Conservation (phyloP, 2,329 filamentous ascomycete genomes). For the Paecilomyces fulvus region DNA sequence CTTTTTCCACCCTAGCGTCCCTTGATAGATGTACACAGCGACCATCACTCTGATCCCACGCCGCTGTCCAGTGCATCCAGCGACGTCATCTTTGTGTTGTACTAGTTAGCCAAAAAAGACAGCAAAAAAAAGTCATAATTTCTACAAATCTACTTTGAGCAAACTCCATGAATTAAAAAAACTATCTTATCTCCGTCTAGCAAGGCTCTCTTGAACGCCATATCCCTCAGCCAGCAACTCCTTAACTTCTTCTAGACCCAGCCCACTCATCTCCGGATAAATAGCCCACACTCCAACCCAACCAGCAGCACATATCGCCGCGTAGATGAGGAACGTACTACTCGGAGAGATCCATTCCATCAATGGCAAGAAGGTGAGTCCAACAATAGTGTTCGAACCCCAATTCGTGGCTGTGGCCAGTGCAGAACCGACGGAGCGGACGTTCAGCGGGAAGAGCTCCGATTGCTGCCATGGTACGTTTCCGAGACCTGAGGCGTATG, state of each 20-base stretch:
- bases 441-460: constrained; percentile 68
- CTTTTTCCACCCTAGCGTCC: constrained; percentile 2
- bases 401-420: constrained; percentile 71
- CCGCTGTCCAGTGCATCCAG: neutral
- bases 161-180: neutral
- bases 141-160: neutral
- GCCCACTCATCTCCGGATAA: constrained; percentile 78
- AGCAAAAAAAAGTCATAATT: neutral
- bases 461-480: constrained; percentile 96
- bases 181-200: constrained; percentile 9
- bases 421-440: constrained; percentile 55
- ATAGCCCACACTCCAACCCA: constrained; percentile 63
- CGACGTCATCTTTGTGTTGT: neutral
- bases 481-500: constrained; percentile 79
- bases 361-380: constrained; percentile 78
- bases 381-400: constrained; percentile 77
- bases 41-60: neutral
- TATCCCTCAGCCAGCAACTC: constrained; percentile 62
- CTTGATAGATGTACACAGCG: constrained; percentile 1
- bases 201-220: constrained; percentile 52
- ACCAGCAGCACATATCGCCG: constrained; percentile 55
- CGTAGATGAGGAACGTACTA: constrained; percentile 78
- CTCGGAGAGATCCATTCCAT: constrained; percentile 66
- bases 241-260: constrained; percentile 73
- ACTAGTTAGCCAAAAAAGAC: neutral